Evolutionary conservation across 2,329 filamentous ascomycete species (phyloP), one percentile per base, ranked within the genome.

Genomic region (Fonsecaea monophora): DNA sequence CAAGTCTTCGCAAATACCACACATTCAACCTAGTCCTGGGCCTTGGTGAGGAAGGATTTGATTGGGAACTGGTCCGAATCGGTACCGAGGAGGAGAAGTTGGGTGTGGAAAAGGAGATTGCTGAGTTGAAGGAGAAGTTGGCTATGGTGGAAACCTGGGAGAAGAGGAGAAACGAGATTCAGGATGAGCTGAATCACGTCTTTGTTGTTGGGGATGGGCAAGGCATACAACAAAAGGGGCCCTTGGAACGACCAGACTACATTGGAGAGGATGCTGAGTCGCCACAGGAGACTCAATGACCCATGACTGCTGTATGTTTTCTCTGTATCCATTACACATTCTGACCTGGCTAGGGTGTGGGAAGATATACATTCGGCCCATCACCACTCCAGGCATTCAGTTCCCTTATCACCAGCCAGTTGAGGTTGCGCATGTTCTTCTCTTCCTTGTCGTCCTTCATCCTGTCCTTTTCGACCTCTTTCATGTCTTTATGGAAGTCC

Each of bases 1-100:
- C 92, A 13, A 96, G 92, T 25, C 85, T 99, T 65, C 97, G 97
- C 79, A 94, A 94, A 75, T 98, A 98, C 76, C 95, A 99, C 80
- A 94, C 89, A 0, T 97, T 89, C 79, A 96, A 96, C 73, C 87
- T 99, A 9, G 90, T 89, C 2, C 87, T 99, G 4, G 94, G 94
- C 34, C 81, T 91, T 66, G 94, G 94, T 60, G 88, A 91, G 15
- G 86, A 88, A 59, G 92, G 90, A n/a, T 90, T 92, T 62, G 90
- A 91, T 74, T 98, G 95, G 92, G 90, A 94, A 71, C 91, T 97
- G 77, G 91, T 97, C 78, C 88, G 92, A 64, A 98, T 99, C 72
- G 95, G 95, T 65, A 97, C 94, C 0, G 92, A 93, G 75, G 87
- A 90, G 66, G 95, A 99, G 82, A 97, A 97, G 81, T 89, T 94